phyloP scores from a whole-genome alignment of 495 filamentous ascomycete genomes.

The Aspergillus carlsbadensis region DNA sequence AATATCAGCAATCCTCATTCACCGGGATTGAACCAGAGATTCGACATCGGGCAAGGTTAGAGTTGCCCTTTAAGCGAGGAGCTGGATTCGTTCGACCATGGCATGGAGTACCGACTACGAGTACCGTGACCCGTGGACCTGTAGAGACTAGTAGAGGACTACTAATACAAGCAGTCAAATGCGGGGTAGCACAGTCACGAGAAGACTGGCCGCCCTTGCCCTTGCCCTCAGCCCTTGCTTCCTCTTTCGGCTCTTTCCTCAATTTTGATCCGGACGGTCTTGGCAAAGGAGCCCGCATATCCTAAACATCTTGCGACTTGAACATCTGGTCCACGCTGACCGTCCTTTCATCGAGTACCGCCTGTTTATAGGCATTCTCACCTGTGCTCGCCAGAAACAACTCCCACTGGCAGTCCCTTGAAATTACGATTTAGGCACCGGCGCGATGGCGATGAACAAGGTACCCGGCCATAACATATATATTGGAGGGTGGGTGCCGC shows the following conservation, averaged over 20 bases:
- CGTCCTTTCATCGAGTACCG: neutral
- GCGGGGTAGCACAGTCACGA: slow-evolving; percentile 5
- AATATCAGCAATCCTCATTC: too few relatives aligned
- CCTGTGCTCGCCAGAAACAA: neutral
- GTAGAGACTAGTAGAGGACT: too few relatives aligned
- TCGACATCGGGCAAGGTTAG: too few relatives aligned
- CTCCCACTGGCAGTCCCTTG: too few relatives aligned
- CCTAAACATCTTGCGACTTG: neutral
- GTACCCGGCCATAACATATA: slow-evolving; percentile 74
- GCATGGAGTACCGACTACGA: too few relatives aligned
- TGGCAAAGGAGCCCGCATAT: neutral
- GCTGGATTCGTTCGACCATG: too few relatives aligned
- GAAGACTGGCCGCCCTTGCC: slow-evolving; percentile 17
- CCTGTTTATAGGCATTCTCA: neutral
- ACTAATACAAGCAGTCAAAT: too few relatives aligned
- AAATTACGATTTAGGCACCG: neutral
- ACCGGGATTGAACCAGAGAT: too few relatives aligned
- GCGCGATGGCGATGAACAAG: slow-evolving; percentile 46
- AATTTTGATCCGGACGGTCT: neutral
- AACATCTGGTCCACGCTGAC: neutral
- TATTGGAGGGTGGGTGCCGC: slow-evolving; percentile 73
- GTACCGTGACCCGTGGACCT: too few relatives aligned
- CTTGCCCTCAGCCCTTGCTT: slow-evolving; percentile 26
- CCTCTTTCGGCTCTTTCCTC: neutral
- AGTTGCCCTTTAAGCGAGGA: too few relatives aligned